Conservation (phyloP, 2,329 filamentous ascomycete species). For the Aspergillus ochraceus region DNA sequence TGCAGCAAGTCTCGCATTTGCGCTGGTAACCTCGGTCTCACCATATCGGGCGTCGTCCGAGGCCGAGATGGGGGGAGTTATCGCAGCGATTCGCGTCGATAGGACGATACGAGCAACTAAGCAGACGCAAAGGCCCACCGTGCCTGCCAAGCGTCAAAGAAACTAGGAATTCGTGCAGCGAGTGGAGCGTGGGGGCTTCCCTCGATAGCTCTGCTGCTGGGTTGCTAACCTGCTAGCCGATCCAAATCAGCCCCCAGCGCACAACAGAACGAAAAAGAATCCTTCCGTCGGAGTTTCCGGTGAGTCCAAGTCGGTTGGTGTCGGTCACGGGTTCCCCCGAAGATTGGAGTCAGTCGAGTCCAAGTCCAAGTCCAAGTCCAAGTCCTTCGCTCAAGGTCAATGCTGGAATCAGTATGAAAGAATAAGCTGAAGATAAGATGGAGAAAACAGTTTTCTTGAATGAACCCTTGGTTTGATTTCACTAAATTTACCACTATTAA, state of each 20-base stretch:
- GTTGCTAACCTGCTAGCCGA: not conserved
- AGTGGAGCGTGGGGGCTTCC: conserved; percentile 1
- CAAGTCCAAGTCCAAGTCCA: too few relatives aligned
- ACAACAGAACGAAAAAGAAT: not conserved
- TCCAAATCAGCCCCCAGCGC: not conserved
- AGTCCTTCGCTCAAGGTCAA: not conserved
- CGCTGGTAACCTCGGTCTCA: not conserved
- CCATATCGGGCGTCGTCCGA: conserved; percentile 6
- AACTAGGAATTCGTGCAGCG: not conserved
- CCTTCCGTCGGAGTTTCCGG: not conserved
- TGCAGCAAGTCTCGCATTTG: not conserved
- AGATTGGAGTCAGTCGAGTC: not conserved
- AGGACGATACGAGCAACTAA: not conserved
- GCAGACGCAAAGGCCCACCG: not conserved
- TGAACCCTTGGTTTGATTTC: conserved; percentile 33
- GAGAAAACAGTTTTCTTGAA: conserved; percentile 12
- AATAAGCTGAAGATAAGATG: not conserved
- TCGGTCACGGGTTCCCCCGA: not conserved
- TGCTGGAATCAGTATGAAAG: not conserved
- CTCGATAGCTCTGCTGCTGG: not conserved
- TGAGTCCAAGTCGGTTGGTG: not conserved
- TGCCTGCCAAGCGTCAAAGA: conserved; percentile 6
- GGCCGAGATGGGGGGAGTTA: not conserved
- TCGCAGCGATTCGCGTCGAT: not conserved
- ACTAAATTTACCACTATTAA: conserved; percentile 43